Evolutionary conservation across 2,329 filamentous ascomycete species (phyloP), one percentile per base, ranked within the genome.

Genomic region (Fusarium nelsonii): DNA sequence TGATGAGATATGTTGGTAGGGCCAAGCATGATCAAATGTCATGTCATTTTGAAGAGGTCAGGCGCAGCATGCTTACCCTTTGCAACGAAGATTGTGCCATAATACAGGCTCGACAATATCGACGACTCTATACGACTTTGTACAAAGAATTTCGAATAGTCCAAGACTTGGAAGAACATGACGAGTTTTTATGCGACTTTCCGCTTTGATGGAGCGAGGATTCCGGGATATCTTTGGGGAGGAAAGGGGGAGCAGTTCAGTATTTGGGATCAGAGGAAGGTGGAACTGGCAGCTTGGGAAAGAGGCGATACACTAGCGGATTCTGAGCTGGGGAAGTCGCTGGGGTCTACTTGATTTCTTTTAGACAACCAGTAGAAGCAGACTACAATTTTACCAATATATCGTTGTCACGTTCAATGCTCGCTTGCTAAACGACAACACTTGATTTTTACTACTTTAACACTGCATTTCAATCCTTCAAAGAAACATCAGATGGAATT

Each of bases 401-500:
- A 26, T 4, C 12, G 9, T 14, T 18, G 3, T 8, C 12, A 8
- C 12, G 6, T 18, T 10, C 9, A 20, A n/a, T 5, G 6, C 26
- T 20, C 34, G 12, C 10, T 8, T 18, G 2, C 12, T 28, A 20
- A 2, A 2, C 26, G 6, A 26, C 9, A 12, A 8, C 15, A 16
- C 26, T 51, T 18, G 33, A 15, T 28, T 40, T 50, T 30, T 8
- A 12, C 12, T 18, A 3, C 23, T 8, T 5, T 1, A 15, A 16
- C 28, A 6, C 4, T 15, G 2, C 14, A 28, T 8, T 20, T 6
- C 2, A 16, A 18, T 8, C 14, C 12, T 6, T 18, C 11, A 9
- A 2, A 3, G 6, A 8, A 20, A 9, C 6, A 3, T 1, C 8
- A 28, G 4, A 6, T 15, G 11, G 2, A 14, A 2, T 10, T 14